These are phyloP conservation scores for Cercospora zeina DNA, from an alignment of 2,329 filamentous ascomycete species.

Conservation along the genomic window DNA sequence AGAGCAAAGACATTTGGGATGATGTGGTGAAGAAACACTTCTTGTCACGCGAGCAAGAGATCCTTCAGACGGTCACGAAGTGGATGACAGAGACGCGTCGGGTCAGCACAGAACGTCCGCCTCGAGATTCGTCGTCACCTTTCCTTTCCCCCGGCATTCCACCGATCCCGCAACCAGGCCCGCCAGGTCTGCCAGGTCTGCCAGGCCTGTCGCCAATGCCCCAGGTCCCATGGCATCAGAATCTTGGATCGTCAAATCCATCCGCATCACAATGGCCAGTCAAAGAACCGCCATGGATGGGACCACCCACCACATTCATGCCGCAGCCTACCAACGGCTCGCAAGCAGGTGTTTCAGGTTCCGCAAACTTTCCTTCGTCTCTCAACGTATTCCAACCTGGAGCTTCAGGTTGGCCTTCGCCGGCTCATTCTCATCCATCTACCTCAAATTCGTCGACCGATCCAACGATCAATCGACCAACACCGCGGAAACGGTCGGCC, in stretches of 20 bases:
- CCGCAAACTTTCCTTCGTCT: background rate
- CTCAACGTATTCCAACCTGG: background rate
- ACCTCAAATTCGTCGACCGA: background rate
- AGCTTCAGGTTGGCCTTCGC: background rate
- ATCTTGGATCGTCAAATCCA: no score
- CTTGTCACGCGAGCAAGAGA: slow-evolving; percentile 14
- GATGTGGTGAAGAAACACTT: slow-evolving; percentile 26
- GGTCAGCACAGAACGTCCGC: background rate
- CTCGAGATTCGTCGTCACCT: no score
- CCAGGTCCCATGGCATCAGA: no score
- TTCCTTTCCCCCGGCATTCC: no score
- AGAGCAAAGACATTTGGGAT: slow-evolving; percentile 17
- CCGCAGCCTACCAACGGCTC: no score
- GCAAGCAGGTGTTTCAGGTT: no score
- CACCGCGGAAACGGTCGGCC: background rate
- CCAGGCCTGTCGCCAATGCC: no score
- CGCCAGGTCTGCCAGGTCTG: no score
- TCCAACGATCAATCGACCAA: background rate
- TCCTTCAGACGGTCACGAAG: slow-evolving; percentile 14
- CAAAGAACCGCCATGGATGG: no score
- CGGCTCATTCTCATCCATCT: background rate
- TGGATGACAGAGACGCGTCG: slow-evolving; percentile 14
- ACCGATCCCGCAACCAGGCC: no score
- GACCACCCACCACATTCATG: no score
- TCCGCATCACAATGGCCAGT: no score